These are phyloP conservation scores for Ceratocystis cubensis DNA, from an alignment of 2,329 filamentous ascomycete species.

Conservation along the genomic window DNA sequence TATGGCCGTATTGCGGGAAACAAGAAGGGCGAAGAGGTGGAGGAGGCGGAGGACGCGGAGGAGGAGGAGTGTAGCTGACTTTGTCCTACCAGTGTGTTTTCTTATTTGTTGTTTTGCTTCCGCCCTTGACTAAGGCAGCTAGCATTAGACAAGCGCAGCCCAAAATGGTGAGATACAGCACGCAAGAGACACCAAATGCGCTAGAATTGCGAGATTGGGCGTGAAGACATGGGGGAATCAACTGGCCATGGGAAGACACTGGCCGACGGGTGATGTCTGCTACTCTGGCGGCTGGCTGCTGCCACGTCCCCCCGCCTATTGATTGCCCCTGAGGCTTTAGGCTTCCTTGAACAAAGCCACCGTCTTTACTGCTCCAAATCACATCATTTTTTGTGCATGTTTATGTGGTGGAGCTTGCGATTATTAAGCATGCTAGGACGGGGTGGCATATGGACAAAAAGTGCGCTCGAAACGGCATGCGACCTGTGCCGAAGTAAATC, in stretches of 20 bases:
- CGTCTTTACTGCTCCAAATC: neutral
- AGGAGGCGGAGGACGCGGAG: too few relatives aligned
- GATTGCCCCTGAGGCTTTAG: too few relatives aligned
- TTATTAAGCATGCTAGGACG: neutral
- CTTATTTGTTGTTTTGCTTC: too few relatives aligned
- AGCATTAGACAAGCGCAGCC: neutral
- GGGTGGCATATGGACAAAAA: neutral
- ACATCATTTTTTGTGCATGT: neutral
- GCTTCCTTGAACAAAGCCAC: neutral
- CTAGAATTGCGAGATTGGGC: neutral
- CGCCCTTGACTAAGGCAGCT: too few relatives aligned
- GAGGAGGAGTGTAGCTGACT: too few relatives aligned
- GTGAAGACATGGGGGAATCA: neutral
- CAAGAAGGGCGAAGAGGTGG: too few relatives aligned
- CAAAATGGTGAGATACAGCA: neutral
- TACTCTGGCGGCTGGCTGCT: too few relatives aligned
- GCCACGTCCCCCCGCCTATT: too few relatives aligned
- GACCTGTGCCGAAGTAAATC: slow-evolving; percentile 2
- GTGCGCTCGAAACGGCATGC: slow-evolving; percentile 8
- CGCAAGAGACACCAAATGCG: neutral
- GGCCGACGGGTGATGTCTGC: too few relatives aligned
- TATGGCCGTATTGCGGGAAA: too few relatives aligned
- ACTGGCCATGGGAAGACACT: neutral
- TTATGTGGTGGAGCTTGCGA: neutral
- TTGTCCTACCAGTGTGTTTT: too few relatives aligned